Evolutionary conservation across 2,329 filamentous ascomycete genomes (phyloP).

Genomic region (Exophiala sideris): DNA sequence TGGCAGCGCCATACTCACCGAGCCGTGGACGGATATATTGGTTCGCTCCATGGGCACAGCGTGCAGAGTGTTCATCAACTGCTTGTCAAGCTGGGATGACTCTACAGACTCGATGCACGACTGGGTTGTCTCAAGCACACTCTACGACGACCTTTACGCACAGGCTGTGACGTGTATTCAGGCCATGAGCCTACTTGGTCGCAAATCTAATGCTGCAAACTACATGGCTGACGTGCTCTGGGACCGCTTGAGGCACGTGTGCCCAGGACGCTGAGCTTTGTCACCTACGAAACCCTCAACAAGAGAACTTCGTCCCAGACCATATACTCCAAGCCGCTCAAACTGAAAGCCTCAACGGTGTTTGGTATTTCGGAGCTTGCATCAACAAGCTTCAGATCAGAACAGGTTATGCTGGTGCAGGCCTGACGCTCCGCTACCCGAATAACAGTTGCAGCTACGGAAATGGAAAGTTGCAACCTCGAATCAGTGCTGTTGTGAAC

Average conservation of each 20-base stretch:
- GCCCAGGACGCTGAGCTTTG: not conserved
- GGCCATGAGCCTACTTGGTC: constrained; percentile 20
- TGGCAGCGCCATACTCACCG: constrained; percentile 56
- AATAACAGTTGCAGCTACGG: no score
- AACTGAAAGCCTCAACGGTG: no score
- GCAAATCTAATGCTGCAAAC: constrained; percentile 19
- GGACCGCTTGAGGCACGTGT: constrained; percentile 5
- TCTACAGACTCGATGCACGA: constrained; percentile 1
- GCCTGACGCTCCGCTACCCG: no score
- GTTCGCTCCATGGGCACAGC: constrained; percentile 22
- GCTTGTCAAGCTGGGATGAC: constrained; percentile 10
- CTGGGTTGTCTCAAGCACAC: constrained; percentile 10
- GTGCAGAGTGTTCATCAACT: constrained; percentile 19
- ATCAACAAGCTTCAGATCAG: no score
- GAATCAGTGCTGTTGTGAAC: no score
- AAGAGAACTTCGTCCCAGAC: no score
- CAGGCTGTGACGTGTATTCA: constrained; percentile 19
- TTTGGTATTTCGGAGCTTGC: no score
- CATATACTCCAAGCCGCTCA: no score
- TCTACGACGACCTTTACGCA: constrained; percentile 9
- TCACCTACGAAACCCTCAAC: no score
- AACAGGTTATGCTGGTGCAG: no score
- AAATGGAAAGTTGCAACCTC: no score
- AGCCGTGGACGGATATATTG: constrained; percentile 56
- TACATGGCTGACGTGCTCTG: constrained; percentile 17